Evolutionary conservation across 164 flowering plant species (phyloP), one percentile per base, ranked within the genome.

Genomic region (Magnolia sinica): DNA sequence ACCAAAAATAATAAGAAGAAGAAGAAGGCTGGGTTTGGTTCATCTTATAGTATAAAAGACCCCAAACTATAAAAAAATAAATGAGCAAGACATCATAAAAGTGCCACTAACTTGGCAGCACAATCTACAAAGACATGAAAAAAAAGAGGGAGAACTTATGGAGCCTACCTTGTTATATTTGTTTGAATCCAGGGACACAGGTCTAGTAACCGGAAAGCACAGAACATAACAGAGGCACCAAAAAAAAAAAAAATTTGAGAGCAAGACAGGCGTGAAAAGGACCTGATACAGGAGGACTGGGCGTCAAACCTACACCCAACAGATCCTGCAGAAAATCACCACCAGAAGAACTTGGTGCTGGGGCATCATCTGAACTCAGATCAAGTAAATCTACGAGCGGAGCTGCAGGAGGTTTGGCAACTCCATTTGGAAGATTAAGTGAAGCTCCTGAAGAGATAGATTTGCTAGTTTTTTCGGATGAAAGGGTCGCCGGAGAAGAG

Each of bases 311-410:
- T 79, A 87, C 87, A 76, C 98, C 96, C 77, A 96, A 93, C 78
- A 96, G 94, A 82, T 96, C 98, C 24, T 91, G 91, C 80, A 96
- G 96, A 83, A 92, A 88, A 84, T 94, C 91, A 71, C 86, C 86
- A 71, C 95, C 94, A 74, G 97, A 86, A 64, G 98, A 86, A 81
- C 91, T 90, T 77, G 97, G 88, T 49, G 84, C 87, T 61, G 95
- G 92, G 22, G 80, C 81, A 82, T 94, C 96, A 86, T 94, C 97
- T 70, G 97, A 88, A 86, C 87, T 84, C 59, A 96, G 86, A 81
- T 96, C 98, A 77, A 96, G 96, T 68, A 96, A 87, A 87, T 96
- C 97, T 20, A 87, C 88, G 50, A 96, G 95, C 22, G 97, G 96
- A 76, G 93, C 88, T 68, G 90, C 88, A 82, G 87, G 59, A 23